Conservation (phyloP, 257 asterid species). For the Scutellaria barbata region DNA sequence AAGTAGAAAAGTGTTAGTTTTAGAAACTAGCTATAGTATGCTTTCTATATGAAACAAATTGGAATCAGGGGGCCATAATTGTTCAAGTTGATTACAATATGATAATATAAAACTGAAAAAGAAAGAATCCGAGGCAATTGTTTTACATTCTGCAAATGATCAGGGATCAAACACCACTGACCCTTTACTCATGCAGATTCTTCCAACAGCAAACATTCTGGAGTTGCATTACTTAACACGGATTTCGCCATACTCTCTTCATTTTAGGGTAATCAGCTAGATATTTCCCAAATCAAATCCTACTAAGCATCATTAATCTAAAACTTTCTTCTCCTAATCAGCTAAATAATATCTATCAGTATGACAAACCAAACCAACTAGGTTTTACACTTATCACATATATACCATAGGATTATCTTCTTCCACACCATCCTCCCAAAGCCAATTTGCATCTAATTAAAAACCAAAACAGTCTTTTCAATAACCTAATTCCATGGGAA, state of each 20-base stretch:
- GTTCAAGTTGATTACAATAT: not conserved
- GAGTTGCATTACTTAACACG: no score
- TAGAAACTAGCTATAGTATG: not conserved
- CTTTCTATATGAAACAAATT: not conserved
- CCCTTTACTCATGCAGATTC: not conserved
- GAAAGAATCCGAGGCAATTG: not conserved
- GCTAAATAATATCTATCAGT: not conserved
- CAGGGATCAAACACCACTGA: not conserved
- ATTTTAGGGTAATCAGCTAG: not conserved
- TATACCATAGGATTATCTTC: not conserved
- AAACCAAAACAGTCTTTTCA: not conserved
- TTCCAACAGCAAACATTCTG: not conserved
- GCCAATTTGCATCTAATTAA: not conserved
- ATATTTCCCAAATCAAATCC: not conserved
- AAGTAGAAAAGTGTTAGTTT: not conserved
- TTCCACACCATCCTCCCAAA: not conserved
- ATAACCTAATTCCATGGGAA: slow-evolving; percentile 1
- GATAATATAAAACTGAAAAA: not conserved
- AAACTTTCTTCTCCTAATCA: not conserved
- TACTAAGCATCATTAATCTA: not conserved
- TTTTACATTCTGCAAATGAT: slow-evolving; percentile 6
- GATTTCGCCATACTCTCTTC: not conserved
- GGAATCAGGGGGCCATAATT: not conserved
- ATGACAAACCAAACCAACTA: not conserved
- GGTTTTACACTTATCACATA: not conserved